Percentiles rank a stretch among this genome's conserved stretches.
These are phyloP conservation scores for Mortierella sp. DNA, from an alignment of 371 early-diverging fungal genomes.

Conservation along the genomic window DNA sequence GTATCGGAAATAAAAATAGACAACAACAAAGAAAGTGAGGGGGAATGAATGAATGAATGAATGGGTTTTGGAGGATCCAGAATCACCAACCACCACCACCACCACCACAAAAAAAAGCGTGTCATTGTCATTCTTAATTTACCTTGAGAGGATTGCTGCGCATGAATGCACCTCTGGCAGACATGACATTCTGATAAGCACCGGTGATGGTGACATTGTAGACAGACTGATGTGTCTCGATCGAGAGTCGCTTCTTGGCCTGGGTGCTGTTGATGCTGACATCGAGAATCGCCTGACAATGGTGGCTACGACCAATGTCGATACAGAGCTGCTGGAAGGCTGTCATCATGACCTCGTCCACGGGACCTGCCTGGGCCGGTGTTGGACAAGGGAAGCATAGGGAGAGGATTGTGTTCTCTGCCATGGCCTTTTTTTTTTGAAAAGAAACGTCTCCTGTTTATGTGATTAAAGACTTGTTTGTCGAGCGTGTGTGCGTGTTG, in stretches of 20 bases:
- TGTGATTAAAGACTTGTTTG: neutral
- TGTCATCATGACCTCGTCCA: conserved; percentile 39
- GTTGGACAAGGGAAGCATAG: conserved; percentile 53
- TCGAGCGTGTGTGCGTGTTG: neutral
- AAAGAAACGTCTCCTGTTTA: neutral
- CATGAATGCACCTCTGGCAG: conserved; percentile 50
- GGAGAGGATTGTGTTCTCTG: conserved; percentile 54
- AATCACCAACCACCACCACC: too few relatives aligned
- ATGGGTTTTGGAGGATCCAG: neutral
- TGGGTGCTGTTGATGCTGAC: conserved; percentile 40
- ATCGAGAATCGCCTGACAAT: conserved; percentile 51
- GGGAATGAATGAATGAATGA: neutral
- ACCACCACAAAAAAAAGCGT: too few relatives aligned
- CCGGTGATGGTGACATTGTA: conserved; percentile 57
- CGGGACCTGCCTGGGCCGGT: conserved; percentile 42
- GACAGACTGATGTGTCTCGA: conserved; percentile 55
- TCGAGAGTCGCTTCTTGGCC: conserved; percentile 52
- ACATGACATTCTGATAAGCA: conserved; percentile 57
- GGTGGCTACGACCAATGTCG: conserved; percentile 33
- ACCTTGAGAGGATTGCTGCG: conserved; percentile 57
- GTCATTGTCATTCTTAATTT: conserved; percentile 6
- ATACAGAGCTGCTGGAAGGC: conserved; percentile 46
- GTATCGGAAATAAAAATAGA: conserved; percentile 1
- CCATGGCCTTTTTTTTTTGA: conserved; percentile 20
- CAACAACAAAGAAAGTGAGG: neutral